Evolutionary conservation across 768 basidiomycete genomes (phyloP).

Genomic region (Austroboletus eburneus): DNA sequence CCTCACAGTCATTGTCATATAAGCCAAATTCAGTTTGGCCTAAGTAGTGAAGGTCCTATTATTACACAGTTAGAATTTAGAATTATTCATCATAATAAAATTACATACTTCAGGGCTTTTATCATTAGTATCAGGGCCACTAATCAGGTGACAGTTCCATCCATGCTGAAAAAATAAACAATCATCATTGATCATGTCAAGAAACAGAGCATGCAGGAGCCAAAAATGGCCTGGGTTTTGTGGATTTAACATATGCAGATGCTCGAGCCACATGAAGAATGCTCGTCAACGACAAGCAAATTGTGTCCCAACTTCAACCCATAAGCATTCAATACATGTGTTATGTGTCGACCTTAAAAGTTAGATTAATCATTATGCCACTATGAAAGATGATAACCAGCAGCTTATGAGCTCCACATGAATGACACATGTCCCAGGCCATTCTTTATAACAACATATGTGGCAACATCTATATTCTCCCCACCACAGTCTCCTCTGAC

Average conservation of each 20-base stretch:
- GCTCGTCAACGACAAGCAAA: constrained; percentile 32
- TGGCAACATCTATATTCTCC: constrained; percentile 27
- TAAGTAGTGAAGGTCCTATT: constrained; percentile 9
- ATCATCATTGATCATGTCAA: constrained; percentile 36
- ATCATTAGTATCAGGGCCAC: constrained; percentile 2
- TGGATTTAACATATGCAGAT: constrained; percentile 31
- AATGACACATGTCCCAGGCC: constrained; percentile 26
- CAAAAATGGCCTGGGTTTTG: constrained; percentile 36
- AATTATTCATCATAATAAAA: not conserved
- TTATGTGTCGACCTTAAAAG: constrained; percentile 37
- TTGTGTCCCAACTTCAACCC: not conserved
- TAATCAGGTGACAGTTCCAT: constrained; percentile 39
- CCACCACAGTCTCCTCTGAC: constrained; percentile 28
- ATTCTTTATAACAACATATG: constrained; percentile 19
- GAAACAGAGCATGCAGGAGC: constrained; percentile 42
- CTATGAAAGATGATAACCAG: too few relatives aligned
- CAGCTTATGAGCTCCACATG: constrained; percentile 21
- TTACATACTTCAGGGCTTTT: constrained; percentile 7
- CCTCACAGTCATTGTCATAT: constrained; percentile 7
- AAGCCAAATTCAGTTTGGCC: constrained; percentile 8
- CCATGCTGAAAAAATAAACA: constrained; percentile 30
- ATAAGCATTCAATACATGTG: constrained; percentile 12
- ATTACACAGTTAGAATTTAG: not conserved
- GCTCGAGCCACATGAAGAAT: constrained; percentile 38
- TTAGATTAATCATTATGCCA: too few relatives aligned